Evolutionary conservation across 768 basidiomycete species (phyloP), one percentile per base, ranked within the genome.

Genomic region (Epithele typhae): DNA sequence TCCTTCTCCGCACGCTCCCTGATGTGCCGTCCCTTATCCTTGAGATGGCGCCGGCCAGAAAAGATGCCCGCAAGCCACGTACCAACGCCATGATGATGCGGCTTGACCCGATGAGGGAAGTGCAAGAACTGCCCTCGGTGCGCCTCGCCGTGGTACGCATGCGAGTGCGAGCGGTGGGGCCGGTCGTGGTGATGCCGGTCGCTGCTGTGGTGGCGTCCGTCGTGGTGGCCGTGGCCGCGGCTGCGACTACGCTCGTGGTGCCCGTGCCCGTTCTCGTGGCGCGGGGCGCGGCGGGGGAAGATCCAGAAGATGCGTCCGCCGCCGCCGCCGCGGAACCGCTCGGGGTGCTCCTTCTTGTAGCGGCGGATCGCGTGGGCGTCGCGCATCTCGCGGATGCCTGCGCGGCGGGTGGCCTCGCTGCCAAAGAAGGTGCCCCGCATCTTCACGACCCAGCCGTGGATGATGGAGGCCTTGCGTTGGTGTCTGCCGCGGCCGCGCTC

Each of bases 371-470:
- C 60, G 52, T 63, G 65, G 17, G 85, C 84, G 23, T 74, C 74
- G 40, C 68, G 69, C 81, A 87, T 87, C 64, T 88, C 86, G 42
- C 70, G 71, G 61, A 87, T 86, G 37, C 86, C 86, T 70, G 79
- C 54, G 7, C 45, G 48, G 32, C 84, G 73, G 38, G 83, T 65
- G 17, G 53, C 57, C 59, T 87, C 84, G 58, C 84, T 71, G 27
- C 82, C 84, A 25, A 73, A 59, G 25, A 87, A 68, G 11, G 85
- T 87, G 21, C 84, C 86, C 50, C 85, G 75, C 77, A 81, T 76
- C 64, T 87, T 88, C n/a, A 81, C 78, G 49, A 87, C 68, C 84
- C 85, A 88, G 25, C 86, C 86, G 54, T 88, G 86, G 63, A 85
- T 73, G 10, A 75, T 74, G 5, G 73, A 74, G n/a, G 70, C 59